A percentile compares a stretch with the other conserved stretches of the same genome.
phyloP scores from a whole-genome alignment of 768 basidiomycete species.

The Psilocybe subaeruginosa region DNA sequence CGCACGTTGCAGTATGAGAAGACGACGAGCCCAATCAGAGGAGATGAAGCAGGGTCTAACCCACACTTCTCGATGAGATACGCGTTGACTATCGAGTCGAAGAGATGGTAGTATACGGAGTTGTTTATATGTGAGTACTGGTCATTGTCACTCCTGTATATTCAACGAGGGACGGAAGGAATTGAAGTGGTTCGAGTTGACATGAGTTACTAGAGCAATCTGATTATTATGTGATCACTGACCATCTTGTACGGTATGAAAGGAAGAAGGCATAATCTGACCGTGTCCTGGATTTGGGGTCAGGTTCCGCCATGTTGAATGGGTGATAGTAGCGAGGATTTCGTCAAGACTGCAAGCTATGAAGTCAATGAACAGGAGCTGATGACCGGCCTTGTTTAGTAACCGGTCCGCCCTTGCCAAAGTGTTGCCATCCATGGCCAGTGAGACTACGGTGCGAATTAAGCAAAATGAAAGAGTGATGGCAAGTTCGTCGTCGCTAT shows the following conservation, averaged over 20 bases:
- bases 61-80: constrained; percentile 73
- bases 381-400: background rate
- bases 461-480: too few relatives aligned
- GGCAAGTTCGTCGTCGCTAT: too few relatives aligned
- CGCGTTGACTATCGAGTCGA: constrained; percentile 82
- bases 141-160: constrained; percentile 80
- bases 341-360: background rate
- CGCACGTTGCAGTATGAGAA: constrained; percentile 72
- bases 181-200: background rate
- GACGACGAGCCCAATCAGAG: constrained; percentile 75
- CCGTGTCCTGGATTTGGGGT: constrained; percentile 43
- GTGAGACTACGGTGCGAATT: too few relatives aligned
- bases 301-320: constrained; percentile 24
- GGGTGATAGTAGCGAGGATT: background rate
- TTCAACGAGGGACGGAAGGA: background rate
- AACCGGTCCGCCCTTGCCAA: background rate
- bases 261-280: constrained; percentile 64
- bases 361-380: background rate
- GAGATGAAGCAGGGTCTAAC: constrained; percentile 51
- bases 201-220: background rate
- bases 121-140: constrained; percentile 86
- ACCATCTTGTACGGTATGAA: constrained; percentile 74
- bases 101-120: constrained; percentile 77
- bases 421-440: too few relatives aligned
- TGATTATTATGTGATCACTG: constrained; percentile 21